Percentiles rank a stretch among this genome's conserved stretches.
Evolutionary conservation across 495 filamentous ascomycete species (phyloP).

Genomic region (Penicillium robsamsonii): DNA sequence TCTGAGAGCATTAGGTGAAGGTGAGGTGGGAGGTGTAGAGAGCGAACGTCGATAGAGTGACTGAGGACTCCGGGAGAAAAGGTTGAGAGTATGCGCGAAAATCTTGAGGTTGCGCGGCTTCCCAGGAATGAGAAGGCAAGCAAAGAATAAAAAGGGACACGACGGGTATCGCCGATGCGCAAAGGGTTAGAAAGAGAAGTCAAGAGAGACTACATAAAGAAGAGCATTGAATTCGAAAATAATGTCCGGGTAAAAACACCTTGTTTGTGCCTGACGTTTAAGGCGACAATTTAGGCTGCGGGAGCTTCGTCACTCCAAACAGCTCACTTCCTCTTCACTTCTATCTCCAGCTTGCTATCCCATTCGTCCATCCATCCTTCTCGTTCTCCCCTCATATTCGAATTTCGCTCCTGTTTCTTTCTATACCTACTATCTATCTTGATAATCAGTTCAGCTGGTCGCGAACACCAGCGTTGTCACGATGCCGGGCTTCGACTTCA

Average conservation of each 20-base stretch:
- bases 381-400: slow-evolving; percentile 9
- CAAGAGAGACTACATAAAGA: slow-evolving; percentile 4
- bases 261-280: slow-evolving; percentile 27
- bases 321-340: slow-evolving; percentile 28
- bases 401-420: not conserved
- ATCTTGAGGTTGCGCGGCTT: slow-evolving; percentile 29
- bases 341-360: slow-evolving; percentile 25
- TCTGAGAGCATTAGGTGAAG: slow-evolving; percentile 41
- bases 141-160: slow-evolving; percentile 9
- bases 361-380: slow-evolving; percentile 18
- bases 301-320: slow-evolving; percentile 47
- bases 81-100: slow-evolving; percentile 41
- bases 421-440: not conserved
- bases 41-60: slow-evolving; percentile 45
- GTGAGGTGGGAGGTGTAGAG: slow-evolving; percentile 31
- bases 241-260: slow-evolving; percentile 38
- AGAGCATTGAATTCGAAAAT: slow-evolving; percentile 23
- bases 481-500: slow-evolving; percentile 99
- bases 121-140: slow-evolving; percentile 27
- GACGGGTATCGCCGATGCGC: slow-evolving; percentile 9
- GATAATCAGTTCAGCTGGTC: slow-evolving; percentile 10
- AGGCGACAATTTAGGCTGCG: slow-evolving; percentile 40
- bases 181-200: slow-evolving; percentile 9
- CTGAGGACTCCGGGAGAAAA: slow-evolving; percentile 43
- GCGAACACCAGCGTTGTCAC: slow-evolving; percentile 36